phyloP scores from a whole-genome alignment of 352 stramenopile species.

The Phytophthora pinifolia region DNA sequence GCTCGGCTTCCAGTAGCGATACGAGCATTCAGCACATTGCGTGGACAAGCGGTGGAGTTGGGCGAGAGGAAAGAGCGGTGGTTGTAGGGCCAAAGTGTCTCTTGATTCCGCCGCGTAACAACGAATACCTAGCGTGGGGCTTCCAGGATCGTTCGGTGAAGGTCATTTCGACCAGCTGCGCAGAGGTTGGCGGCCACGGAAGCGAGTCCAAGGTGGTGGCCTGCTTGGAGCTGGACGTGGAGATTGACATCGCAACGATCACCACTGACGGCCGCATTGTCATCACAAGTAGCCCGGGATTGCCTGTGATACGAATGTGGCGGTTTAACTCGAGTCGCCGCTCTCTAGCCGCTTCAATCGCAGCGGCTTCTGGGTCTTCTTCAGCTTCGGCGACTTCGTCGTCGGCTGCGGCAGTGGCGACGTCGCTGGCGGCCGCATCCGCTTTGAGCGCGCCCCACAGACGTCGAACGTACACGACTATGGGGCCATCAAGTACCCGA shows the following conservation, averaged over 20 bases:
- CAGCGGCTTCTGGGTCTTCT: constrained; percentile 25
- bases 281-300: constrained; percentile 43
- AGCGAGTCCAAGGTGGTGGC: constrained; percentile 61
- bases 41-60: constrained; percentile 45
- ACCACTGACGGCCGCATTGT: constrained; percentile 65
- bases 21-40: constrained; percentile 48
- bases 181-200: constrained; percentile 41
- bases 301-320: constrained; percentile 63
- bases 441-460: constrained; percentile 30
- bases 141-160: constrained; percentile 72
- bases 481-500: constrained; percentile 29
- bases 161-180: constrained; percentile 42
- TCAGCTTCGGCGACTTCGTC: constrained; percentile 27
- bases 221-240: constrained; percentile 58
- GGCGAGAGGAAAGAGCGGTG: constrained; percentile 49
- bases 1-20: constrained; percentile 1
- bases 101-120: constrained; percentile 60
- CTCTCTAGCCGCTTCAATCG: constrained; percentile 27
- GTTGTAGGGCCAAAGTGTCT: constrained; percentile 47
- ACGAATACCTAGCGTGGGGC: constrained; percentile 71
- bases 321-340: constrained; percentile 32
- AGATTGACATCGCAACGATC: constrained; percentile 54
- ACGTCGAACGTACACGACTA: constrained; percentile 22
- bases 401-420: constrained; percentile 30
- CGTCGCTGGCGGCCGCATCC: constrained; percentile 28